A percentile compares a stretch with the other conserved stretches of the same genome.
Evolutionary conservation across 768 basidiomycete genomes (phyloP).

Genomic region (Suillus placidus): DNA sequence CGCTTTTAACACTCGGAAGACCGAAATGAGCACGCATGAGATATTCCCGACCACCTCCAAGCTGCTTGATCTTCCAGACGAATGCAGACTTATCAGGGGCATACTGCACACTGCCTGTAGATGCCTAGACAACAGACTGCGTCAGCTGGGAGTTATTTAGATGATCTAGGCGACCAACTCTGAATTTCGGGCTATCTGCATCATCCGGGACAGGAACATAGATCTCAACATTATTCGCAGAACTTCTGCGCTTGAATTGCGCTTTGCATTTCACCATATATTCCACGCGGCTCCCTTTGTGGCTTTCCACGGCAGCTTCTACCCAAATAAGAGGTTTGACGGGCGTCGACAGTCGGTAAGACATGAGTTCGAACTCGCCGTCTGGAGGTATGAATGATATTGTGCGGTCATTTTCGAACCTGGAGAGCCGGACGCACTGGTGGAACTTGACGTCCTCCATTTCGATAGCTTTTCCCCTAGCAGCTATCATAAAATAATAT

Average conservation of each 20-base stretch:
- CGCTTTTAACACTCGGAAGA: conserved; percentile 88
- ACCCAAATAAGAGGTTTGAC: conserved; percentile 96
- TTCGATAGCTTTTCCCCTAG: conserved; percentile 96
- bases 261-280: conserved; percentile 96
- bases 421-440: conserved; percentile 95
- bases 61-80: conserved; percentile 99
- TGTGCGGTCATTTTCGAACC: conserved; percentile 98
- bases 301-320: conserved; percentile 94
- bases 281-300: conserved; percentile 90
- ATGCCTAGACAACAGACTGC: conserved; percentile 57
- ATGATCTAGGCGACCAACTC: conserved; percentile 52
- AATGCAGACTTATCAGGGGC: conserved; percentile 98
- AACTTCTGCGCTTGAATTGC: conserved; percentile 95
- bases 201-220: conserved; percentile 99
- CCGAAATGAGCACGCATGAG: conserved; percentile 99
- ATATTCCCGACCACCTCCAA: conserved; percentile 95
- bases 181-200: conserved; percentile 96
- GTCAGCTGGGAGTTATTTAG: background rate
- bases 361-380: conserved; percentile 98
- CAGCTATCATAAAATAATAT: conserved; percentile 48
- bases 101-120: conserved; percentile 94
- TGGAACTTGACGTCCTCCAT: conserved; percentile 99
- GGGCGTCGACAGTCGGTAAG: conserved; percentile 92
- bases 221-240: conserved; percentile 98
- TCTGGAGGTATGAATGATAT: conserved; percentile 99